These are phyloP conservation scores for Senna tora DNA, from an alignment of 306 rosid genomes.

Conservation along the genomic window DNA sequence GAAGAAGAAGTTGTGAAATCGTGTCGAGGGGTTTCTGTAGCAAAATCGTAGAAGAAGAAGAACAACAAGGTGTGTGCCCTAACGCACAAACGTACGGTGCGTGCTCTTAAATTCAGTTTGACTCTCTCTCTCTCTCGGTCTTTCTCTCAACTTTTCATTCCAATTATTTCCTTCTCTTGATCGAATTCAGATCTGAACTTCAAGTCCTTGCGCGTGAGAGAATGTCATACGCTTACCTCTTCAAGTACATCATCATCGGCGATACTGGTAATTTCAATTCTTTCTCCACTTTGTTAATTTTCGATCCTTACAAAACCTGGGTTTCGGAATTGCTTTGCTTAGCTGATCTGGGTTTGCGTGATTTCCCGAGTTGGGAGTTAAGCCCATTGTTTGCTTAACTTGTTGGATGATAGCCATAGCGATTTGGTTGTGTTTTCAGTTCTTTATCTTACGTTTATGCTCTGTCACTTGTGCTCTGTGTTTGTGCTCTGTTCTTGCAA, in stretches of 20 bases:
- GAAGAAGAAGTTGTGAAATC: no score
- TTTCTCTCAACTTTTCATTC: neutral
- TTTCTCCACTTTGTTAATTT: neutral
- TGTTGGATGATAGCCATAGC: neutral
- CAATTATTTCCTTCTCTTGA: neutral
- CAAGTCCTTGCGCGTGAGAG: neutral
- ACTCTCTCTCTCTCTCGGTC: no score
- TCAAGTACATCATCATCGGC: conserved; percentile 99
- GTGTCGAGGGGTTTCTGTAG: no score
- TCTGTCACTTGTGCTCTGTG: no score
- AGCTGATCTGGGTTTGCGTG: conserved; percentile 24
- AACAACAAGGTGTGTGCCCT: no score
- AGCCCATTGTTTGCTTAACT: neutral
- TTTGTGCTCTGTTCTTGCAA: no score
- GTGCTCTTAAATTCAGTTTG: conserved; percentile 7
- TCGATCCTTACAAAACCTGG: neutral
- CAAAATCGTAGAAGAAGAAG: no score
- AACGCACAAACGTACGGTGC: no score
- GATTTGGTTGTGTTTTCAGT: neutral
- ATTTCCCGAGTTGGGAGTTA: neutral
- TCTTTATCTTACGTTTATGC: neutral
- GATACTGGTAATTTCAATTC: conserved; percentile 76
- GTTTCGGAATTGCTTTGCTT: neutral
- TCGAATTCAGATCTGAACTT: conserved; percentile 31
- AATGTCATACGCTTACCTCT: conserved; percentile 96